Base-by-base conservation (phyloP, 192 early-diverging fungal species). In the Thamnidium elegans region DNA sequence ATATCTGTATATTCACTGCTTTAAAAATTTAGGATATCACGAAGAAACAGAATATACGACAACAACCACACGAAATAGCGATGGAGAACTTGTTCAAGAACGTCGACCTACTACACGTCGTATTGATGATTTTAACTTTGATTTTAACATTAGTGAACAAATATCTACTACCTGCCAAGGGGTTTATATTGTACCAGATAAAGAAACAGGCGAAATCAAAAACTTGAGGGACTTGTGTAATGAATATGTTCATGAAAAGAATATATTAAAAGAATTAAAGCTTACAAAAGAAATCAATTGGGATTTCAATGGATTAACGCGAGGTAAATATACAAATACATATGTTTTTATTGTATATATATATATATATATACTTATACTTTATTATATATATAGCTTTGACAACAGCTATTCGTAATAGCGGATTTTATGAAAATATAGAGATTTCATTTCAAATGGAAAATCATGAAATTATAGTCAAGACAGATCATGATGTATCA, bases 201-300 rank as follows among this genome's bases (percentile, higher is more conserved):
- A 17, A 13, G 55, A 68, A 20, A 66, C 61, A 11, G 64, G 66
- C 31, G 31, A 67, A 23, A 21, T 50, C 19, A 71, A 68, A 44
- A 44, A 61, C 9, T 44, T 71, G 9, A 59, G 74, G 7, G 55
- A 71, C 54, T 43, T 76, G 13, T 76, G 74, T 20, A 66, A 63
- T 55, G 66, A 68, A 1, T 76, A 76, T 54, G 58, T 76, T 19
- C 62, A 50, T 8, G 58, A 58, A 21, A 26, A 51, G 3, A 65
- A 52, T 17, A n/a, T 50, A 0, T 58, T 76, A 7, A 81, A 81
- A 60, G 78, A 81, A 53, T 54, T 81, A 13, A 68, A 67, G 32
- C 19, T 79, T 21, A 55, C 60, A 54, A 81, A 81, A 48, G 65
- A 68, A 17, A 59, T 81, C 13, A n/a, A 71, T 9, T 81, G 80